These are phyloP conservation scores for Geotrichum australiense DNA, from an alignment of 1,139 yeast species.

Conservation along the genomic window DNA sequence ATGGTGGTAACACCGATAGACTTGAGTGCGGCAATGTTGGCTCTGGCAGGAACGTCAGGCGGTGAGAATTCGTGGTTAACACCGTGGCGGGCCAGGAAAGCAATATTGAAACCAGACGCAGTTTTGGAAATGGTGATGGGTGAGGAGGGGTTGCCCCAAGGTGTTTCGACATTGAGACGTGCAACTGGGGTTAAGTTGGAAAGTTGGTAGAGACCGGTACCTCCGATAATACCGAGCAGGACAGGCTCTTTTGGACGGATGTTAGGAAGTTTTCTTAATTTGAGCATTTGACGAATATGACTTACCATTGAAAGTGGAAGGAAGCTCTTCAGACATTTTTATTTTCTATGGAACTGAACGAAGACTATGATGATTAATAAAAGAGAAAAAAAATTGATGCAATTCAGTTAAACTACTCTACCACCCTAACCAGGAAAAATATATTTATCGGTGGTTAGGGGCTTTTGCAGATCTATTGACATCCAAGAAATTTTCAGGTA, in stretches of 20 bases:
- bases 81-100: conserved; percentile 95
- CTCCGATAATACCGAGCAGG: conserved; percentile 85
- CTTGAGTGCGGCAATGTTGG: conserved; percentile 94
- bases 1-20: conserved; percentile 79
- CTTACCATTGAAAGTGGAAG: conserved; percentile 16
- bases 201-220: conserved; percentile 92
- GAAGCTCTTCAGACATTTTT: conserved; percentile 11
- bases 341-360: no score
- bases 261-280: conserved; percentile 9
- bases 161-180: conserved; percentile 69
- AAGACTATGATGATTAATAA: no score
- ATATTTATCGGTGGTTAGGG: no score
- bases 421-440: no score
- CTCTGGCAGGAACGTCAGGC: conserved; percentile 83
- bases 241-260: conserved; percentile 44
- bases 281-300: background rate
- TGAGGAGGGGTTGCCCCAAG: conserved; percentile 96
- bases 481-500: no score
- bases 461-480: no score
- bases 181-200: conserved; percentile 83
- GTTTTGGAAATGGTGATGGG: conserved; percentile 85
- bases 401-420: no score
- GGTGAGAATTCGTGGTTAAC: conserved; percentile 83
- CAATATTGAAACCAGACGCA: conserved; percentile 71
- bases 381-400: no score